phyloP scores from a whole-genome alignment of 2,329 filamentous ascomycete species.

The Aspergillus novoparasiticus region DNA sequence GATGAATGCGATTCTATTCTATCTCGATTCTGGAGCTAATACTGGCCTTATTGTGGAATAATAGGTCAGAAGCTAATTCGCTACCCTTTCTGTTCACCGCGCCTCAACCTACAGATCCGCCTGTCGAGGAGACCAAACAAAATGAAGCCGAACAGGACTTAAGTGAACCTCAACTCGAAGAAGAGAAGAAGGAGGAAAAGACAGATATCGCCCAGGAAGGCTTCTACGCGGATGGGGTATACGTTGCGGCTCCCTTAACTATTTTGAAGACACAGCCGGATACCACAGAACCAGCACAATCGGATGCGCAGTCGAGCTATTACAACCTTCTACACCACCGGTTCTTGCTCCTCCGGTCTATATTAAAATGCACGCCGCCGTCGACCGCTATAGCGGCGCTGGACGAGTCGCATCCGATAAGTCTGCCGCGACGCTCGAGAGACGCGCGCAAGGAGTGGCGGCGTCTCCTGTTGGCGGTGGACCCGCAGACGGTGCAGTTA shows the following conservation, averaged over 20 bases:
- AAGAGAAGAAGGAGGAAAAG: neutral
- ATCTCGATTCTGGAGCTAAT: constrained; percentile 20
- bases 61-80: constrained; percentile 71
- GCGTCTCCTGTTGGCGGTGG: constrained; percentile 38
- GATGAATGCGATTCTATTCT: constrained; percentile 7
- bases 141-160: neutral
- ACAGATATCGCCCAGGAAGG: neutral
- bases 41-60: neutral
- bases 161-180: constrained; percentile 38
- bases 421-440: constrained; percentile 57
- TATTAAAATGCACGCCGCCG: constrained; percentile 61
- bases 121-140: constrained; percentile 3
- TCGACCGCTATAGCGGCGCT: constrained; percentile 57
- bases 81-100: constrained; percentile 74
- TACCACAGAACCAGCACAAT: constrained; percentile 33
- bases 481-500: constrained; percentile 54
- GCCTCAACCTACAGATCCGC: constrained; percentile 44
- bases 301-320: constrained; percentile 66
- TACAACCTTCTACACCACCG: constrained; percentile 66
- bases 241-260: constrained; percentile 1
- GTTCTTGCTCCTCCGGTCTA: constrained; percentile 66
- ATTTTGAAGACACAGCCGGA: neutral
- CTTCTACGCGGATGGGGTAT: constrained; percentile 11
- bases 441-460: constrained; percentile 61
- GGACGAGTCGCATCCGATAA: constrained; percentile 53